These are phyloP conservation scores for Allium sativum DNA, from an alignment of 106 monocot species.

Conservation along the genomic window DNA sequence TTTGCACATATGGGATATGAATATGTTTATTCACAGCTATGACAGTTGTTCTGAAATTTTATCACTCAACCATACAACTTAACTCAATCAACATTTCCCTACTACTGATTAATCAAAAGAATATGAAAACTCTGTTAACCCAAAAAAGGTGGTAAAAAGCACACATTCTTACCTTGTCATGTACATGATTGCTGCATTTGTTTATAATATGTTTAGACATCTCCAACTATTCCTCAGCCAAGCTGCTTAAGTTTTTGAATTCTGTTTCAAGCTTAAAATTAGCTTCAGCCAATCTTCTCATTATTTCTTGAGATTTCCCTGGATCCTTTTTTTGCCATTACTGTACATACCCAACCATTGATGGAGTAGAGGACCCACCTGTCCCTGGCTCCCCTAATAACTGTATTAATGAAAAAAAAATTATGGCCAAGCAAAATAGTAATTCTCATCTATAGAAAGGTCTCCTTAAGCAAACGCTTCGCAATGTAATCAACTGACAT, in stretches of 20 bases:
- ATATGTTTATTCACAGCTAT: too few relatives aligned
- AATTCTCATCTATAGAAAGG: too few relatives aligned
- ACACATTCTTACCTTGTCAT: constrained; percentile 39
- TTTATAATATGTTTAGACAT: constrained; percentile 37
- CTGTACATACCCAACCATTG: constrained; percentile 95
- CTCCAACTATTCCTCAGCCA: constrained; percentile 43
- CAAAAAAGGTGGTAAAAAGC: too few relatives aligned
- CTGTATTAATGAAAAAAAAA: constrained; percentile 29
- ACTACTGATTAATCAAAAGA: too few relatives aligned
- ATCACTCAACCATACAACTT: too few relatives aligned
- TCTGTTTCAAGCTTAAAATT: constrained; percentile 67
- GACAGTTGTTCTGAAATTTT: too few relatives aligned
- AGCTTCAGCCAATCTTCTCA: constrained; percentile 43
- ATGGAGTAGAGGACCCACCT: constrained; percentile 94
- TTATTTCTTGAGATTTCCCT: constrained; percentile 48
- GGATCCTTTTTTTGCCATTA: constrained; percentile 79
- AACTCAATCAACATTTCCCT: too few relatives aligned
- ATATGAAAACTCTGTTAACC: too few relatives aligned
- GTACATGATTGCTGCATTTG: constrained; percentile 41
- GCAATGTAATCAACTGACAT: too few relatives aligned
- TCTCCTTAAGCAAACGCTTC: too few relatives aligned
- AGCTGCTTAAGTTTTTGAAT: constrained; percentile 47
- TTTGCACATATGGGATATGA: too few relatives aligned
- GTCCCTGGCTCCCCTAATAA: constrained; percentile 85
- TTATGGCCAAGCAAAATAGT: too few relatives aligned